phyloP scores from a whole-genome alignment of 2,329 filamentous ascomycete species.

The Pseudocercospora vitis region DNA sequence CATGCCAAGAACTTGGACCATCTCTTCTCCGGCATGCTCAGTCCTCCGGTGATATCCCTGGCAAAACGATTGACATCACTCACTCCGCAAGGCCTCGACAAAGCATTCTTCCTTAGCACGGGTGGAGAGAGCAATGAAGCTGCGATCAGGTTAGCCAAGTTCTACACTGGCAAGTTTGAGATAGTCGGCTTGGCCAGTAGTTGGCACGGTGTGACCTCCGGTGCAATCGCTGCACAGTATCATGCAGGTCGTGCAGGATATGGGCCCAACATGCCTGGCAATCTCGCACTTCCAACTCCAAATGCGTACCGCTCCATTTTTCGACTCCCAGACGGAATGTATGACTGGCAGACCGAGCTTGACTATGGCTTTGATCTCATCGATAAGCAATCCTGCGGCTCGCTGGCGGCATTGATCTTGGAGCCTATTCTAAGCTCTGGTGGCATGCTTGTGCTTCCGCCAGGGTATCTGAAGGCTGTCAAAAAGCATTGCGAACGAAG shows the following conservation, averaged over 20 bases:
- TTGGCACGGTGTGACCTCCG: conserved; percentile 63
- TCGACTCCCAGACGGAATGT: conserved; percentile 57
- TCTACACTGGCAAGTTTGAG: conserved; percentile 64
- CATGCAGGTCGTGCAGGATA: conserved; percentile 52
- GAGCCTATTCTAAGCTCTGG: conserved; percentile 61
- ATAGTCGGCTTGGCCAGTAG: conserved; percentile 60
- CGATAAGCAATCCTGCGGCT: conserved; percentile 60
- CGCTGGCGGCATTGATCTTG: conserved; percentile 62
- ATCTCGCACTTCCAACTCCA: conserved; percentile 59
- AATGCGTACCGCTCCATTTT: conserved; percentile 62
- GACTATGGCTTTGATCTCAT: conserved; percentile 63
- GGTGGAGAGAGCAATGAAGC: conserved; percentile 59
- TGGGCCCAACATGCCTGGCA: conserved; percentile 55
- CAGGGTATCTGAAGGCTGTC: conserved; percentile 59
- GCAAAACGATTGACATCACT: conserved; percentile 52
- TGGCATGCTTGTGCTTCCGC: conserved; percentile 60
- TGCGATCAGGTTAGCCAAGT: conserved; percentile 64
- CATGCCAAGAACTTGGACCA: conserved; percentile 58
- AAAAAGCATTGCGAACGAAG: conserved; percentile 56
- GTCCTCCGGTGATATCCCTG: conserved; percentile 57
- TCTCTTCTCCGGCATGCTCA: conserved; percentile 60
- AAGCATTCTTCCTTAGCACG: conserved; percentile 59
- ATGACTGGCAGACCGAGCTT: conserved; percentile 66
- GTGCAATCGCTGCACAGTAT: conserved; percentile 55
- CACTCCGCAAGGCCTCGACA: conserved; percentile 53